These are phyloP conservation scores for Earliella scabrosa DNA, from an alignment of 1,284 basidiomycete genomes.

Conservation along the genomic window DNA sequence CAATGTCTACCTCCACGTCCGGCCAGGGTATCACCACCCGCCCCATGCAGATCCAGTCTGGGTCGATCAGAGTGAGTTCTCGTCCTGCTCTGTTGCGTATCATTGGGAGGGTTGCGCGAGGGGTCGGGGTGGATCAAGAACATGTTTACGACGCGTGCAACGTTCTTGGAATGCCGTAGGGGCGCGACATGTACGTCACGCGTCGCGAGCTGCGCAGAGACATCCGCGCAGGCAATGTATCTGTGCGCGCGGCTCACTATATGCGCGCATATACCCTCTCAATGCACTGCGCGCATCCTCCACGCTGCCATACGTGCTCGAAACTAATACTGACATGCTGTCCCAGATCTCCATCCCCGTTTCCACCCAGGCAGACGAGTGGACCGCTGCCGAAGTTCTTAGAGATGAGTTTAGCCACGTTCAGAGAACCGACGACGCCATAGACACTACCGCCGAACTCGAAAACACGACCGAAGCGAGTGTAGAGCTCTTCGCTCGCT, in stretches of 20 bases:
- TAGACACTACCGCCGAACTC: conserved; percentile 53
- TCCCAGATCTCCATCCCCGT: conserved; percentile 82
- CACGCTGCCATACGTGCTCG: not conserved
- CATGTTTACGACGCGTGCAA: not conserved
- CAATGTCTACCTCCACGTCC: conserved; percentile 32
- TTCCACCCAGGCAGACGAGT: conserved; percentile 76
- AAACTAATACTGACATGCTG: conserved; percentile 11
- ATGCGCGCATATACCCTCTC: conserved; percentile 1
- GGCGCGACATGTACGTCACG: not conserved
- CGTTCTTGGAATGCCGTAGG: not conserved
- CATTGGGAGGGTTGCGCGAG: not conserved
- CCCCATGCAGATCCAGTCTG: conserved; percentile 65
- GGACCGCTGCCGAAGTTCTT: conserved; percentile 88
- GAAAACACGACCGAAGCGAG: conserved; percentile 65
- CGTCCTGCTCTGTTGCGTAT: not conserved
- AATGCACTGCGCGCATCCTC: not conserved
- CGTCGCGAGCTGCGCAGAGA: not conserved
- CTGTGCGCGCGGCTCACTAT: not conserved
- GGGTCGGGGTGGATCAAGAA: not conserved
- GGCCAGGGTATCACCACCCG: conserved; percentile 52
- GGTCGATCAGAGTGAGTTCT: conserved; percentile 64
- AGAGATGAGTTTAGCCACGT: conserved; percentile 83
- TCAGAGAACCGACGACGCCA: conserved; percentile 58
- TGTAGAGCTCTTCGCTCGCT: conserved; percentile 80
- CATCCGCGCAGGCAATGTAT: not conserved